A percentile compares a stretch with the other conserved stretches of the same genome.
These are phyloP conservation scores for Pseudozyma flocculosa DNA, from an alignment of 1,284 basidiomycete genomes.

Conservation along the genomic window DNA sequence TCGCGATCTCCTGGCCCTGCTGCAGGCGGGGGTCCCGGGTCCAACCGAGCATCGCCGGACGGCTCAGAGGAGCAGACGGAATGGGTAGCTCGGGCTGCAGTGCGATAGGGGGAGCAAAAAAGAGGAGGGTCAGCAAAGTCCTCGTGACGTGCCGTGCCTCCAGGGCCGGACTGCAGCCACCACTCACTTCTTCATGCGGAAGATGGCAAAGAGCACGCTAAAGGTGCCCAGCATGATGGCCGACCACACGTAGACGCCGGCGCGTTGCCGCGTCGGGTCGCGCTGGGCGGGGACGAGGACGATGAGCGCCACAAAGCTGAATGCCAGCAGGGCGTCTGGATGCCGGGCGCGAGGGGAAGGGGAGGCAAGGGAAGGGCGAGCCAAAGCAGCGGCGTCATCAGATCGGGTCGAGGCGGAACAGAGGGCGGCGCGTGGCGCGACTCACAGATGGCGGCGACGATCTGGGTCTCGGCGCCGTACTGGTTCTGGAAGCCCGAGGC, in stretches of 20 bases:
- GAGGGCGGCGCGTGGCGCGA: slow-evolving; percentile 26
- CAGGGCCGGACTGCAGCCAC: too few relatives aligned
- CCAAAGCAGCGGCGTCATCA: background rate
- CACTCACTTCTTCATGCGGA: slow-evolving; percentile 86
- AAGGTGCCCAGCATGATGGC: slow-evolving; percentile 79
- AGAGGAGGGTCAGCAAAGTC: slow-evolving; percentile 63
- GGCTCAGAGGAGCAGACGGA: slow-evolving; percentile 44
- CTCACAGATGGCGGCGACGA: slow-evolving; percentile 83
- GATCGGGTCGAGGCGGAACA: background rate
- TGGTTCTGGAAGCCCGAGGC: slow-evolving; percentile 86
- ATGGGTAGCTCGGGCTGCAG: slow-evolving; percentile 39
- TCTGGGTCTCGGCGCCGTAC: slow-evolving; percentile 87
- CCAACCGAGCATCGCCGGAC: too few relatives aligned
- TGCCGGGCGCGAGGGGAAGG: background rate
- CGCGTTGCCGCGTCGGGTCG: slow-evolving; percentile 73
- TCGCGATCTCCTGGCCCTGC: too few relatives aligned
- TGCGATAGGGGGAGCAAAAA: background rate
- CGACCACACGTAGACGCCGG: slow-evolving; percentile 87
- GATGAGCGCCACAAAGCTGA: slow-evolving; percentile 79
- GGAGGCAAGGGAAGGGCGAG: background rate
- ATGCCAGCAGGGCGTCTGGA: slow-evolving; percentile 77
- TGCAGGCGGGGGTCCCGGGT: too few relatives aligned
- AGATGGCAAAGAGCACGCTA: slow-evolving; percentile 82
- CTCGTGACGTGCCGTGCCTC: slow-evolving; percentile 1
- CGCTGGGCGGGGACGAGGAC: slow-evolving; percentile 75